These are phyloP conservation scores for Dipodascopsis tothii DNA, from an alignment of 805 yeast species.

Conservation along the genomic window DNA sequence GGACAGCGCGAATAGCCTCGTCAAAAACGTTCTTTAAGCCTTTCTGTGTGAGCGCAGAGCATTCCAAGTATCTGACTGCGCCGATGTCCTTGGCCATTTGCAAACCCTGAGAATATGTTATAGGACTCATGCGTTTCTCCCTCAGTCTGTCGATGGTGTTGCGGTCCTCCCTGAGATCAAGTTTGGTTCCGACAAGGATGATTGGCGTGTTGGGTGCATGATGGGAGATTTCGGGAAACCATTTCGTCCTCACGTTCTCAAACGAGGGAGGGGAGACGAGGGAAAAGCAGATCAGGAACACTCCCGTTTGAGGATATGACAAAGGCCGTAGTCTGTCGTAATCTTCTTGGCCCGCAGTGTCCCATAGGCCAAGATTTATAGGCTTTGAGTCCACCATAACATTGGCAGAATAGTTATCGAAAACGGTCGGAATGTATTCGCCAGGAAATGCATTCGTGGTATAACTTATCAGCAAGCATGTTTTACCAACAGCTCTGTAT, in stretches of 20 bases:
- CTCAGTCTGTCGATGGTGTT: conserved; percentile 58
- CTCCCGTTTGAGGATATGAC: conserved; percentile 87
- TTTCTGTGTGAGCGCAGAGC: conserved; percentile 82
- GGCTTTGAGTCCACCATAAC: conserved; percentile 77
- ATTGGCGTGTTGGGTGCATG: conserved; percentile 67
- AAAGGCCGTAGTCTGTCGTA: conserved; percentile 84
- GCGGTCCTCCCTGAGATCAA: conserved; percentile 76
- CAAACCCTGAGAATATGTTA: conserved; percentile 54
- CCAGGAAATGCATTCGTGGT: conserved; percentile 90
- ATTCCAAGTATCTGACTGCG: conserved; percentile 70
- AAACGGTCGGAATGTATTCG: conserved; percentile 90
- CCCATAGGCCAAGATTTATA: conserved; percentile 84
- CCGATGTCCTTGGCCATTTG: conserved; percentile 63
- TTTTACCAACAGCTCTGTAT: conserved; percentile 81
- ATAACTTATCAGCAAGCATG: conserved; percentile 78
- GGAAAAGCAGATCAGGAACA: conserved; percentile 78
- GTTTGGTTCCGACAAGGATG: conserved; percentile 78
- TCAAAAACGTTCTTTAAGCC: conserved; percentile 84
- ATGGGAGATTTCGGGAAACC: conserved; percentile 81
- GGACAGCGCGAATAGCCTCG: conserved; percentile 49
- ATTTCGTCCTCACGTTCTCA: conserved; percentile 69
- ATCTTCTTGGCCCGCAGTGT: conserved; percentile 92
- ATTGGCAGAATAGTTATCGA: conserved; percentile 83
- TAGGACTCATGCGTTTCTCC: conserved; percentile 55
- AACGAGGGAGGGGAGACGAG: conserved; percentile 74